Conservation (phyloP, 1,139 yeast genomes). For the Arxiozyma bovina region DNA sequence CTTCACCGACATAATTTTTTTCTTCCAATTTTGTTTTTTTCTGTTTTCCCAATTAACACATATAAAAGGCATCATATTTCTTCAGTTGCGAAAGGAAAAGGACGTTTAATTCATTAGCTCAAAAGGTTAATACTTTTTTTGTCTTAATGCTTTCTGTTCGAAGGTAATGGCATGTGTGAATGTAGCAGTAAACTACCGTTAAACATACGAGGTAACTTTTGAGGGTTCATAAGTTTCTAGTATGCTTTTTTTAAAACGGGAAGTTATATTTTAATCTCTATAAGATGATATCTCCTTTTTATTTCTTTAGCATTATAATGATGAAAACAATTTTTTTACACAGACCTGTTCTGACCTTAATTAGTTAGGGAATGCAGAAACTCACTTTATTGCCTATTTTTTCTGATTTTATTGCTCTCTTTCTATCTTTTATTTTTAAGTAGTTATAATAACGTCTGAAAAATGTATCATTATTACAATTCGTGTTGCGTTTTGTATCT, state of each 20-base stretch:
- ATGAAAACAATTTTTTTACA: constrained; percentile 35
- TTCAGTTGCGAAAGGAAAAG: no score
- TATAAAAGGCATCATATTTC: no score
- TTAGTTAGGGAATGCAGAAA: constrained; percentile 28
- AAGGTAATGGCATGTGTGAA: not conserved
- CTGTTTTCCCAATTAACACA: not conserved
- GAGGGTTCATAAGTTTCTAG: not conserved
- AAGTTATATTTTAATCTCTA: no score
- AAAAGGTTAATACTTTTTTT: no score
- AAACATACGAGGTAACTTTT: not conserved
- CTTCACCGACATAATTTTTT: not conserved
- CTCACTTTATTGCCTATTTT: constrained; percentile 31
- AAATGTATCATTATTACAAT: not conserved
- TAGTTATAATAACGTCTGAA: not conserved
- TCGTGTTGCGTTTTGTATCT: not conserved
- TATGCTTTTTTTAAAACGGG: no score
- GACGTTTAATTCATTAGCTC: no score
- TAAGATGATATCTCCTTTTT: not conserved
- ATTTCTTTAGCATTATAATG: constrained; percentile 17
- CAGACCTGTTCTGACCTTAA: constrained; percentile 39
- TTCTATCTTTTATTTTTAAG: not conserved
- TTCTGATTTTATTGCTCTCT: constrained; percentile 12
- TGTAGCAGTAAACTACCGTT: not conserved
- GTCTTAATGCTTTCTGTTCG: no score
- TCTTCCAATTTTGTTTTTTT: no score